Evolutionary conservation across 495 filamentous ascomycete genomes (phyloP).

Genomic region (Trichodelitschia bisporula): DNA sequence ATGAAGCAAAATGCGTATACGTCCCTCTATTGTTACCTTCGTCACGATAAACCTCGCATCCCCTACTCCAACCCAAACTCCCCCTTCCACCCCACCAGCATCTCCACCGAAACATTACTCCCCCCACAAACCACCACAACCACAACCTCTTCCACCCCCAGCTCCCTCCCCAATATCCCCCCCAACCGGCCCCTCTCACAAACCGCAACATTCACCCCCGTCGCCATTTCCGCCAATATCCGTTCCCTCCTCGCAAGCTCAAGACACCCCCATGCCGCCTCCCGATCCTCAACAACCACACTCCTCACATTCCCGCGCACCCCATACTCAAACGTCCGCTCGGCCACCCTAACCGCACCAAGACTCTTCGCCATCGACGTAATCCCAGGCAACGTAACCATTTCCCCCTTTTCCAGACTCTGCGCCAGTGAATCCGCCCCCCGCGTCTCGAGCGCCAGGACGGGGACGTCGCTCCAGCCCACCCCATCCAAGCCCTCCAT

Average conservation of each 20-base stretch:
- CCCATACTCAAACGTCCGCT: slow-evolving; percentile 36
- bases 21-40: no score
- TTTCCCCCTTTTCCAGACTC: slow-evolving; percentile 29
- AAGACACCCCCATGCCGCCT: slow-evolving; percentile 55
- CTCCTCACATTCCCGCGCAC: slow-evolving; percentile 28
- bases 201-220: slow-evolving; percentile 35
- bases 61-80: no score
- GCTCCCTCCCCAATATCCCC: slow-evolving; percentile 29
- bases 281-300: slow-evolving; percentile 48
- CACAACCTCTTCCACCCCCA: slow-evolving; percentile 37
- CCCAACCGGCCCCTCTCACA: slow-evolving; percentile 37
- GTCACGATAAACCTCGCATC: no score
- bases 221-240: slow-evolving; percentile 57
- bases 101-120: slow-evolving; percentile 42
- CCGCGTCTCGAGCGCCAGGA: slow-evolving; percentile 61
- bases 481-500: slow-evolving; percentile 38
- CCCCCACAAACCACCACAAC: slow-evolving; percentile 80
- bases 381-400: slow-evolving; percentile 46
- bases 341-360: slow-evolving; percentile 48
- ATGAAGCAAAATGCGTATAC: no score
- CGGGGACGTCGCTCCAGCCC: slow-evolving; percentile 18
- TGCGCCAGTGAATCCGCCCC: slow-evolving; percentile 52
- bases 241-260: slow-evolving; percentile 62
- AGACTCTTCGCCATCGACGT: slow-evolving; percentile 61
- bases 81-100: slow-evolving; percentile 36